Percentiles rank a stretch among this genome's conserved stretches.
Evolutionary conservation across 208 protist species (phyloP).

Genomic region (Leptomonas pyrrhocoris): DNA sequence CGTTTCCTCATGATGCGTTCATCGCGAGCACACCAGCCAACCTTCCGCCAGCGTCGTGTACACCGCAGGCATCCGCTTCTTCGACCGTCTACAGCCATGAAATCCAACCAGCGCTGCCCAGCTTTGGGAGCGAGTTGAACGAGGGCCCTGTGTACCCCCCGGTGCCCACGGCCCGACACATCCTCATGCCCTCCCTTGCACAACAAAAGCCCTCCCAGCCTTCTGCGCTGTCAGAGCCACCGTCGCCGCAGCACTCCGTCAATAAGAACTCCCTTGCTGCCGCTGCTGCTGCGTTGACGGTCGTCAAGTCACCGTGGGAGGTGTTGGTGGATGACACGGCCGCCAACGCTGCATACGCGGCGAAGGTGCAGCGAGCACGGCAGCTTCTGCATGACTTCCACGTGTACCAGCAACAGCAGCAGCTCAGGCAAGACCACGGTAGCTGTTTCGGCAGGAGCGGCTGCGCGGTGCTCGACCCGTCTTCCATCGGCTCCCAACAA

Average conservation of each 20-base stretch:
- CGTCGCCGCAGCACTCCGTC: too few relatives aligned
- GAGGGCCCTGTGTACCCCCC: background rate
- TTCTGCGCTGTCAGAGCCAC: background rate
- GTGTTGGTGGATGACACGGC: background rate
- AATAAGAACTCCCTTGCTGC: too few relatives aligned
- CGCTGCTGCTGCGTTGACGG: background rate
- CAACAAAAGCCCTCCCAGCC: background rate
- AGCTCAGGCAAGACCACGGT: background rate
- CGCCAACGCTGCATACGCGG: conserved; percentile 10
- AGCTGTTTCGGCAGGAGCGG: background rate
- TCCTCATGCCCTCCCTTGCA: background rate
- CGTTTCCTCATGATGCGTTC: too few relatives aligned
- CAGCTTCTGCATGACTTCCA: conserved; percentile 12
- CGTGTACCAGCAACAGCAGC: background rate
- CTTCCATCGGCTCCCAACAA: too few relatives aligned
- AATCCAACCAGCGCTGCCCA: background rate
- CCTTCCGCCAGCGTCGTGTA: too few relatives aligned
- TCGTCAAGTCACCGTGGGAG: conserved; percentile 5
- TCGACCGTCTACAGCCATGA: background rate
- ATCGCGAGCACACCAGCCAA: too few relatives aligned
- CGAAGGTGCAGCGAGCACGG: background rate
- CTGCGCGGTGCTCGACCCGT: background rate
- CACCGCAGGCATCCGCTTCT: too few relatives aligned
- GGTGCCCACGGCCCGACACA: background rate
- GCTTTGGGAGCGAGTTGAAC: background rate